Conservation (phyloP, 148 eudicot genomes). For the Rhododendron griersonianum region DNA sequence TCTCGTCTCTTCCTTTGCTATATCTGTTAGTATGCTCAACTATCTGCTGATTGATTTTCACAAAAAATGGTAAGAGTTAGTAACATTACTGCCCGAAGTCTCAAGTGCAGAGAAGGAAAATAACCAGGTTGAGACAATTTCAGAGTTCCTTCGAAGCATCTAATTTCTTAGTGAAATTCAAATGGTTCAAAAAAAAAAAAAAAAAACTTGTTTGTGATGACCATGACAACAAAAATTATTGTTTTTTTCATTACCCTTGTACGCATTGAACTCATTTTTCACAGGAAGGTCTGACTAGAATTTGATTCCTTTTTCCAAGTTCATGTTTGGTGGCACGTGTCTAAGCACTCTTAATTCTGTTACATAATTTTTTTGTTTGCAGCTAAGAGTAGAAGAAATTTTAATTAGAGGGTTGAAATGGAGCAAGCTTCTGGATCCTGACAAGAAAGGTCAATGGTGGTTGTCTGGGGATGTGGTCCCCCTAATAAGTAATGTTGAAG, state of each 20-base stretch:
- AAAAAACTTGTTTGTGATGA: neutral
- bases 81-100: neutral
- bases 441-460: slow-evolving; percentile 98
- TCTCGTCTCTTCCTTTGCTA: neutral
- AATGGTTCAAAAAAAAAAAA: neutral
- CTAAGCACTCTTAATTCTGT: neutral
- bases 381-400: slow-evolving; percentile 74
- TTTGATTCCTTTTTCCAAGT: neutral
- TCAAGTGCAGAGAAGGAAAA: neutral
- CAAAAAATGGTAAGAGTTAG: neutral
- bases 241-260: neutral
- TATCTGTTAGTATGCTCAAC: neutral
- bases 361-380: slow-evolving; percentile 13
- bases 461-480: slow-evolving; percentile 54
- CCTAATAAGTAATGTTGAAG: slow-evolving; percentile 35
- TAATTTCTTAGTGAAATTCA: neutral
- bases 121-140: neutral
- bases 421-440: slow-evolving; percentile 83
- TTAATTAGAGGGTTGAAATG: slow-evolving; percentile 68
- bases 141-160: neutral
- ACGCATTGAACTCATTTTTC: neutral
- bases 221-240: neutral
- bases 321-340: neutral
- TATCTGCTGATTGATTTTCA: neutral
- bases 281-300: neutral